Conservation (phyloP, 345 rosid species). For the Euphorbia lathyris region DNA sequence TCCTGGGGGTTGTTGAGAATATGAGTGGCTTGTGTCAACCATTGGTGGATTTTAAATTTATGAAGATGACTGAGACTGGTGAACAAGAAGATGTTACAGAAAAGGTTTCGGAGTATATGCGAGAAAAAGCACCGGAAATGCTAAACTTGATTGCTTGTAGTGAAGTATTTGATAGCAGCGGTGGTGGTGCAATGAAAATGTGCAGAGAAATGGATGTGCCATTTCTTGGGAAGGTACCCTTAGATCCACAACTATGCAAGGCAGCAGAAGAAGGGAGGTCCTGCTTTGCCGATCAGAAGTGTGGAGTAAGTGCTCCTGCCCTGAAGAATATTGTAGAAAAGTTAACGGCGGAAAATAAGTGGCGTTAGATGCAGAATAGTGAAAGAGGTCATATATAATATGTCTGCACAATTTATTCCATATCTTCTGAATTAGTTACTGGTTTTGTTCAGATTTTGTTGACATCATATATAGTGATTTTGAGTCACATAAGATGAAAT, state of each 20-base stretch:
- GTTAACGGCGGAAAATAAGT: constrained; percentile 30
- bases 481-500: no score
- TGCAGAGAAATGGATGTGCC: constrained; percentile 79
- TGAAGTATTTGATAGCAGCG: constrained; percentile 84
- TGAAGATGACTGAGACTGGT: constrained; percentile 45
- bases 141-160: constrained; percentile 48
- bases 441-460: background rate
- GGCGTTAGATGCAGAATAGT: constrained; percentile 20
- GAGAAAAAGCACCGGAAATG: constrained; percentile 75
- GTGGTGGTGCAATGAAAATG: constrained; percentile 82
- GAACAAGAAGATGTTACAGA: constrained; percentile 61
- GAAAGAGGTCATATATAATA: no score
- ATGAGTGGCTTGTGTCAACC: constrained; percentile 92
- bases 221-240: constrained; percentile 84
- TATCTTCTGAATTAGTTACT: background rate
- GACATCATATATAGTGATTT: background rate
- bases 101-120: constrained; percentile 43
- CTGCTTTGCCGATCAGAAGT: constrained; percentile 67
- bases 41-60: constrained; percentile 58
- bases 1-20: constrained; percentile 96
- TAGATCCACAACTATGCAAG: constrained; percentile 83
- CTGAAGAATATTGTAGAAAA: constrained; percentile 61
- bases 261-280: constrained; percentile 90
- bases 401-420: background rate
- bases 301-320: constrained; percentile 61